Evolutionary conservation across 805 yeast species (phyloP).

Genomic region (Wickerhamiella azymoides): DNA sequence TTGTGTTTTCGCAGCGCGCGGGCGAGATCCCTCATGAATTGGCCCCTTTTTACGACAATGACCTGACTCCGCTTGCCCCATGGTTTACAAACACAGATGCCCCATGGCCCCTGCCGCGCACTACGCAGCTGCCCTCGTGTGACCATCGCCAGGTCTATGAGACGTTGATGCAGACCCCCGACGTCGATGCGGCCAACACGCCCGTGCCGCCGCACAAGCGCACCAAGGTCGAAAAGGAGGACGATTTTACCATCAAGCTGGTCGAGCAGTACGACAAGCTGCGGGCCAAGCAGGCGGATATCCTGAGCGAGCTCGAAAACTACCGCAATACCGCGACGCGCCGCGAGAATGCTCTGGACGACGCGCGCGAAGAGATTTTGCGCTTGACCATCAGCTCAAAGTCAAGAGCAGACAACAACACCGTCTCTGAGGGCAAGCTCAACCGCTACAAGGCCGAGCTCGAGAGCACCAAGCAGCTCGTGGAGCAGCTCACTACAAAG

Average conservation of each 20-base stretch:
- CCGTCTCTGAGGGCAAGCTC: conserved; percentile 17
- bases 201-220: not conserved
- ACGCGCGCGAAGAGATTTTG: not conserved
- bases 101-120: conserved; percentile 71
- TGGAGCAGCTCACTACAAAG: conserved; percentile 29
- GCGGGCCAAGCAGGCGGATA: not conserved
- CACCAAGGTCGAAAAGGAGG: conserved; percentile 19
- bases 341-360: conserved; percentile 8
- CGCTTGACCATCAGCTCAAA: not conserved
- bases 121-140: conserved; percentile 45
- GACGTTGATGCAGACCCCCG: conserved; percentile 15
- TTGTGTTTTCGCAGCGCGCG: conserved; percentile 64
- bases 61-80: conserved; percentile 43
- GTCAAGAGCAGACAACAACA: not conserved
- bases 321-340: conserved; percentile 2
- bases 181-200: conserved; percentile 4
- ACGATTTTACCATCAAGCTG: conserved; percentile 21
- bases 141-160: conserved; percentile 4
- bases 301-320: not conserved
- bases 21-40: conserved; percentile 73
- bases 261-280: conserved; percentile 29
- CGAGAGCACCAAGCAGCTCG: conserved; percentile 29
- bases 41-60: conserved; percentile 57
- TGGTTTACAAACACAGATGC: conserved; percentile 40
- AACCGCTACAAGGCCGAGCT: conserved; percentile 22